Conservation (phyloP, 257 asterid genomes). For the Cynanchum wilfordii region DNA sequence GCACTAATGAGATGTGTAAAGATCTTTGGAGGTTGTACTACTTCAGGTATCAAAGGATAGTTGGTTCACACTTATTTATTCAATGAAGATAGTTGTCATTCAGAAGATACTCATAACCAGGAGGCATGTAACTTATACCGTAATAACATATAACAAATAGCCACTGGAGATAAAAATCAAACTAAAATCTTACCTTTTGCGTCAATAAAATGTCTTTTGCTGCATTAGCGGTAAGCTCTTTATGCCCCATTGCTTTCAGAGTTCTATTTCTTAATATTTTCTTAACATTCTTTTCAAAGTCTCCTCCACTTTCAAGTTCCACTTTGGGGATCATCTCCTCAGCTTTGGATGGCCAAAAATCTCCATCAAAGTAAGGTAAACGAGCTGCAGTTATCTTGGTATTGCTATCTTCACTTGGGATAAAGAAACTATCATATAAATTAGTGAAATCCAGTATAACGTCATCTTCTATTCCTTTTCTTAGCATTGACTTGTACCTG, state of each 20-base stretch:
- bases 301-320: conserved; percentile 32
- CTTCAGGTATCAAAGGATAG: background rate
- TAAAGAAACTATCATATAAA: conserved; percentile 52
- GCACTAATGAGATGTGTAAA: background rate
- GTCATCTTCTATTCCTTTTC: conserved; percentile 46
- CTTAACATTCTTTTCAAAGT: conserved; percentile 30
- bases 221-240: conserved; percentile 33
- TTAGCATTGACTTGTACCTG: conserved; percentile 69
- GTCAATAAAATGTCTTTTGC: conserved; percentile 56
- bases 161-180: background rate
- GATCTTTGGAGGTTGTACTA: background rate
- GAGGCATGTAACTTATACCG: background rate
- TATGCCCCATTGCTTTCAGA: conserved; percentile 50
- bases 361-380: conserved; percentile 74
- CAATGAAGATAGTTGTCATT: background rate
- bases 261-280: conserved; percentile 40
- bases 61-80: background rate
- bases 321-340: conserved; percentile 35
- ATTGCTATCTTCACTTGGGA: conserved; percentile 38
- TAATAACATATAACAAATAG: background rate
- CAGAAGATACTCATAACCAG: background rate
- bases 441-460: conserved; percentile 53
- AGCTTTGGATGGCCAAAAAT: conserved; percentile 59
- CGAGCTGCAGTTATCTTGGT: conserved; percentile 59
- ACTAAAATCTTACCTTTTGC: conserved; percentile 51